Evolutionary conservation across 805 yeast genomes (phyloP), one percentile per base, ranked within the genome.

Genomic region (Torulaspora gathmanii): DNA sequence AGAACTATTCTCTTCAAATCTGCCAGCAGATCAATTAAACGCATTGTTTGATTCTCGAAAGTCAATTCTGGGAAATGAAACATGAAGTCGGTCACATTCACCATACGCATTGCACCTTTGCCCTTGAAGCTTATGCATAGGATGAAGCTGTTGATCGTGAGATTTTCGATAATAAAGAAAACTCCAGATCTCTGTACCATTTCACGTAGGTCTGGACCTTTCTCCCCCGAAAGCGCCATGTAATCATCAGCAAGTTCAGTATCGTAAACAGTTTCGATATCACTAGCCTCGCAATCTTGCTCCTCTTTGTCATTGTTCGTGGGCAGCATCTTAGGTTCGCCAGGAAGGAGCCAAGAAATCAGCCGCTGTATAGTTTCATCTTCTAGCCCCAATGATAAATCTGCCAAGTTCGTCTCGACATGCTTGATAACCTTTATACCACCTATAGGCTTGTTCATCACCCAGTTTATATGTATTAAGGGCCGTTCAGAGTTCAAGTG

Each of bases 391-490:
- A 91, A 55, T 48, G 78, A 79, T 49, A 90, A 56, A 0, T 96
- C 96, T 42, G 76, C 73, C 13, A 87, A 62, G 1, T 67, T 63
- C 15, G 86, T 70, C 29, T 77, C 77, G 19, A 87, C 81, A 40
- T 74, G 69, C 47, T 79, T 80, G 67, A 90, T 71, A 19, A 90
- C 81, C n/a, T 85, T 77, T 40, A 90, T 88, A 9, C 98, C 98
- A 26, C 96, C 98, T 45, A 91, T 83, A 0, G 95, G 88, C 44
- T 77, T 79, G 42, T 83, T 77, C 81, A 85, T 78, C n/a, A 79
- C 75, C 98, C 98, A 90, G 9, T 67, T 59, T 2, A 81, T 63
- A 5, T 65, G 63, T 6, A 82, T 61, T 49, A 78, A 63, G 28
- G 67, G 68, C 11, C 54, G 52, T 16, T 53, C 47, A 29, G 54